Percentiles rank a stretch among this genome's conserved stretches.
phyloP scores from a whole-genome alignment of 73 alveolate species.

The Durusdinium trenchii region DNA sequence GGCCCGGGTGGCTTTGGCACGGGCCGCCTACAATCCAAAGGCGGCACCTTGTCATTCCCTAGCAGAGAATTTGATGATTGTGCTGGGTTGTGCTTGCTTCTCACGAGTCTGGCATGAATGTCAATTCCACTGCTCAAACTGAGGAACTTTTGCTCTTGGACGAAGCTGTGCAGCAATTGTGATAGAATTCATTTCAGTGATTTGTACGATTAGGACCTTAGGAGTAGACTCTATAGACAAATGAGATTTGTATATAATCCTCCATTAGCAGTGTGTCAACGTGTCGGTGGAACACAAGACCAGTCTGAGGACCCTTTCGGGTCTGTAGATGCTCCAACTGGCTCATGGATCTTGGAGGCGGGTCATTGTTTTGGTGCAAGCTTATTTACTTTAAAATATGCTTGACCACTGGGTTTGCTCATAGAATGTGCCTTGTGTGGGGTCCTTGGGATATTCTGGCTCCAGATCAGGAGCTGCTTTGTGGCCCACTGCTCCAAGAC shows the following conservation, averaged over 20 bases:
- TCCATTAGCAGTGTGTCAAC: not conserved
- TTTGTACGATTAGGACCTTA: not conserved
- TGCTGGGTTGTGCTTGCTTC: not conserved
- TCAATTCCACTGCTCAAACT: too few relatives aligned
- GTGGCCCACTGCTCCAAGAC: slow-evolving; percentile 49
- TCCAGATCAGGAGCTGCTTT: slow-evolving; percentile 52
- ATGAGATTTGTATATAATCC: not conserved
- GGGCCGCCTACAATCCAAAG: slow-evolving; percentile 97
- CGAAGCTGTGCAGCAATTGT: slow-evolving; percentile 9
- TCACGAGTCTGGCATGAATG: too few relatives aligned
- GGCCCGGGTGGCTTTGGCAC: slow-evolving; percentile 98
- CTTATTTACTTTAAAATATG: too few relatives aligned
- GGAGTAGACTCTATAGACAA: not conserved
- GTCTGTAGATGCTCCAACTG: slow-evolving; percentile 88
- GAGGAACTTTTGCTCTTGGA: slow-evolving; percentile 79
- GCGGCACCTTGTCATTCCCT: slow-evolving; percentile 17
- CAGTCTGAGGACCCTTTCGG: slow-evolving; percentile 79
- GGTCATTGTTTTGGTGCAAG: not conserved
- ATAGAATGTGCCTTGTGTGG: not conserved
- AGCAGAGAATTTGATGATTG: not conserved
- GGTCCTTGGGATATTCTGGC: not conserved
- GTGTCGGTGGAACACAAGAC: too few relatives aligned
- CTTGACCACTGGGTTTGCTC: too few relatives aligned
- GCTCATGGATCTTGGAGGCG: slow-evolving; percentile 68
- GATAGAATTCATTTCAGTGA: too few relatives aligned